Evolutionary conservation across 257 asterid genomes (phyloP).

Genomic region (Scutellaria minor): DNA sequence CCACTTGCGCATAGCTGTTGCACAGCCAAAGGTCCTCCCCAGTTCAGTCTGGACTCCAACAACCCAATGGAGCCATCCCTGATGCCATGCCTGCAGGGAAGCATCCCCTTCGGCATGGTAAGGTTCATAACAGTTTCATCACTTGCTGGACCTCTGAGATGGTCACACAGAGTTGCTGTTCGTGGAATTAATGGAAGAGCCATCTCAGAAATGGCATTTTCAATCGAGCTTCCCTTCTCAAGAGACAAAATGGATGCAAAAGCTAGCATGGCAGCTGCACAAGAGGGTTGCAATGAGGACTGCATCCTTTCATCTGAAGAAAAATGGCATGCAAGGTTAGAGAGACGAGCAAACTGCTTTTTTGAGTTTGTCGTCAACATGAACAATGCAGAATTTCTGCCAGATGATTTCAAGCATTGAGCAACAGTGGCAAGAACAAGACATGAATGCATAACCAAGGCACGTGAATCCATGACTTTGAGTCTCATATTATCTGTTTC

Average conservation of each 20-base stretch:
- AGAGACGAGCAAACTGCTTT: slow-evolving; percentile 79
- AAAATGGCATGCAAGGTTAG: slow-evolving; percentile 83
- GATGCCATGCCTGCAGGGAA: slow-evolving; percentile 88
- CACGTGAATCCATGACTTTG: slow-evolving; percentile 58
- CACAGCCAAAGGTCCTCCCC: slow-evolving; percentile 99
- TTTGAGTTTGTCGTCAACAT: slow-evolving; percentile 91
- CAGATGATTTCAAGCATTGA: slow-evolving; percentile 74
- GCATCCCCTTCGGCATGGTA: slow-evolving; percentile 52
- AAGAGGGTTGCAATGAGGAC: slow-evolving; percentile 70
- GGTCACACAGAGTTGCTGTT: slow-evolving; percentile 87
- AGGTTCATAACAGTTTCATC: slow-evolving; percentile 55
- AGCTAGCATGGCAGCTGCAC: slow-evolving; percentile 96
- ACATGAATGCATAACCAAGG: slow-evolving; percentile 77
- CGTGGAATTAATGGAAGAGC: slow-evolving; percentile 96
- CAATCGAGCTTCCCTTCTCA: slow-evolving; percentile 70
- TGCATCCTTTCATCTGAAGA: slow-evolving; percentile 80
- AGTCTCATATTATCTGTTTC: slow-evolving; percentile 61
- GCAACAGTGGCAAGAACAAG: slow-evolving; percentile 80
- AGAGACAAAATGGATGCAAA: slow-evolving; percentile 88
- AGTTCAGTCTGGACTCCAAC: slow-evolving; percentile 79
- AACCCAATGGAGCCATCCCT: slow-evolving; percentile 93
- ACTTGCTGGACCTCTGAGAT: slow-evolving; percentile 63
- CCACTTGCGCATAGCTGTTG: slow-evolving; percentile 96
- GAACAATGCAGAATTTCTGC: slow-evolving; percentile 84
- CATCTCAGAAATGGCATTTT: slow-evolving; percentile 73